Conservation (phyloP, 768 basidiomycete species). For the Multifurca ochricompacta region DNA sequence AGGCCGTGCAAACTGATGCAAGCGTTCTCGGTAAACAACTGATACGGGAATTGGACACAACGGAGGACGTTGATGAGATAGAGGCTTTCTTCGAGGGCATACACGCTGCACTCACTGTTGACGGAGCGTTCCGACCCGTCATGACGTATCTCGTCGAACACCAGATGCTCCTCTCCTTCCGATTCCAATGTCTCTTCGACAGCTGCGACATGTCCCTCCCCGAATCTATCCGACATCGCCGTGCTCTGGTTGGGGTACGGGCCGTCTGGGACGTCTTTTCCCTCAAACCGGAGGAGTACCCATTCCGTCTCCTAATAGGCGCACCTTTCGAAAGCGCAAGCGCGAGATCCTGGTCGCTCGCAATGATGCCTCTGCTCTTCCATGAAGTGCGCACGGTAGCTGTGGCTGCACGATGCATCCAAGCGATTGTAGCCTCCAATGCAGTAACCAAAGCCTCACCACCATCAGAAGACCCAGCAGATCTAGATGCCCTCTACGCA, state of each 20-base stretch:
- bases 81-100: constrained; percentile 1
- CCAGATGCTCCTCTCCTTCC: constrained; percentile 5
- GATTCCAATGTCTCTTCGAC: constrained; percentile 5
- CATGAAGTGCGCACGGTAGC: not conserved
- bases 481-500: not conserved
- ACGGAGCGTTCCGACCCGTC: not conserved
- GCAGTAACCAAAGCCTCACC: constrained; percentile 1
- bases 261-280: constrained; percentile 3
- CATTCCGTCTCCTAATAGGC: not conserved
- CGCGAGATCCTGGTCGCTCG: not conserved
- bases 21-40: constrained; percentile 7
- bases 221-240: not conserved
- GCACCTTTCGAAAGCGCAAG: constrained; percentile 3
- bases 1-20: not conserved
- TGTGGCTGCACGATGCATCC: not conserved
- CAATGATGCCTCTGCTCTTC: not conserved
- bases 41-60: constrained; percentile 2
- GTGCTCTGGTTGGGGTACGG: not conserved
- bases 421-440: constrained; percentile 7
- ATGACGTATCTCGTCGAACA: constrained; percentile 1
- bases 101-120: not conserved
- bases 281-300: constrained; percentile 1
- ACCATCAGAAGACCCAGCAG: not conserved
- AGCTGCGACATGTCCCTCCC: not conserved
- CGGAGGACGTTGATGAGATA: constrained; percentile 1